Conservation (phyloP, 2,329 filamentous ascomycete genomes). For the Pestalotiopsis sp. region DNA sequence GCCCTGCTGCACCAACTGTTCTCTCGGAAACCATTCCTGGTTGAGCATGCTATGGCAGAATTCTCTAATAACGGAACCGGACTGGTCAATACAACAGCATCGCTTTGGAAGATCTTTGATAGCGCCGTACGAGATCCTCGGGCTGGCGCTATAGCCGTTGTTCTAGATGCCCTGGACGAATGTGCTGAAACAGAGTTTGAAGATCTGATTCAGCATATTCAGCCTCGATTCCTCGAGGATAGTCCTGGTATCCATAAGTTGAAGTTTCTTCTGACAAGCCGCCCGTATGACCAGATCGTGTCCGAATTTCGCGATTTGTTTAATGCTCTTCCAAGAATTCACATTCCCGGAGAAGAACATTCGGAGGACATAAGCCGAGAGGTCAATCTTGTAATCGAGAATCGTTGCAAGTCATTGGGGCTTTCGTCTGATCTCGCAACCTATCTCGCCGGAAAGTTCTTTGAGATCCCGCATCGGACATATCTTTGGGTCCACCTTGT, state of each 20-base stretch:
- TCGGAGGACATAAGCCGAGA: slow-evolving; percentile 35
- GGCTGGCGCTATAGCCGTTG: slow-evolving; percentile 30
- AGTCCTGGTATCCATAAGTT: slow-evolving; percentile 15
- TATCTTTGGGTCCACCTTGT: slow-evolving; percentile 39
- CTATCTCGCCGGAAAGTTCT: slow-evolving; percentile 20
- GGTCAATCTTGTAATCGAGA: slow-evolving; percentile 33
- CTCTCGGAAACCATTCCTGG: slow-evolving; percentile 26
- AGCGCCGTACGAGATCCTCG: slow-evolving; percentile 24
- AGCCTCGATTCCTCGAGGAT: background rate
- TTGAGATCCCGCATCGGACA: slow-evolving; percentile 27
- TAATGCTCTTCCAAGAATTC: slow-evolving; percentile 20
- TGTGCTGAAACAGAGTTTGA: slow-evolving; percentile 26
- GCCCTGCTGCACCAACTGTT: slow-evolving; percentile 41
- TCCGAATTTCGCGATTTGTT: slow-evolving; percentile 19
- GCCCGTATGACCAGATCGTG: slow-evolving; percentile 32
- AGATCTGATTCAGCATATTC: slow-evolving; percentile 16
- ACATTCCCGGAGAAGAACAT: slow-evolving; percentile 35
- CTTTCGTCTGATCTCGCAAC: slow-evolving; percentile 17
- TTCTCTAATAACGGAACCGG: slow-evolving; percentile 24
- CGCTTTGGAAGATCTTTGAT: slow-evolving; percentile 35
- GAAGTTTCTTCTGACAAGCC: slow-evolving; percentile 36
- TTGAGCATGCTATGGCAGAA: slow-evolving; percentile 31
- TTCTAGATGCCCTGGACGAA: slow-evolving; percentile 43
- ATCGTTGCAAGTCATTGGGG: slow-evolving; percentile 24
- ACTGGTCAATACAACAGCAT: slow-evolving; percentile 21